Base-by-base conservation (phyloP, 768 basidiomycete genomes). In the Mycena metata region DNA sequence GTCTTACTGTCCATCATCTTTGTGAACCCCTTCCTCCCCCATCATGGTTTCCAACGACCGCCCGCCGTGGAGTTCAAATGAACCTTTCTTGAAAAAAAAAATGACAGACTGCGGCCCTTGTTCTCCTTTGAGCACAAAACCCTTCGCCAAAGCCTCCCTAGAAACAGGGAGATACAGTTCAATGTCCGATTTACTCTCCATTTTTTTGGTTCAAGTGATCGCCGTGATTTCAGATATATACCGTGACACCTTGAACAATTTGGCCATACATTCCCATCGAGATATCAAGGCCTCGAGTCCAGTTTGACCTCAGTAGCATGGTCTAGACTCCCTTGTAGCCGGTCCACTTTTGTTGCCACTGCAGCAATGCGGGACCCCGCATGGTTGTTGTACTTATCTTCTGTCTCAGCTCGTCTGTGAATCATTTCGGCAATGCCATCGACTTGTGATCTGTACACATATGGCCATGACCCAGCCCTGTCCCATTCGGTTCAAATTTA, bases 41-140 rank as follows among this genome's bases (percentile, higher is more conserved):
- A 55, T 65, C 45, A 66, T 42, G 30, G 65, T 66, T 43, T 57
- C 42, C 58, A 50, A 33, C 43, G 46, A 47, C 51, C 0, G 33
- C 51, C 19, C 26, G 30, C 12, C 17, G 45, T 60, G 59, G 60
- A 60, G 60, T 49, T 50, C 49, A 19, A 49, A 59, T n/a, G 60
- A 36, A 30, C 41, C 3, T 2, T 21, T 19, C 26, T 24, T 39
- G n/a, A 49, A 36, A 41, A 49, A 33, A 46, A 33, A 21, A 54
- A 36, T 23, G 24, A 39, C 39, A 39, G 39, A 39, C 39, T 39
- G 39, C 39, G 47, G 24, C 30, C 42, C 57, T 58, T 58, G 57
- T 58, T 57, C 57, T 58, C 57, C 30, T 58, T 35, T n/a, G 13
- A 41, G 56, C 12, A 39, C 10, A 10, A 15, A 39, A 39, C 39